phyloP scores from a whole-genome alignment of 228 moss, liverwort and hornwort species.

The Sphagnum fallax region DNA sequence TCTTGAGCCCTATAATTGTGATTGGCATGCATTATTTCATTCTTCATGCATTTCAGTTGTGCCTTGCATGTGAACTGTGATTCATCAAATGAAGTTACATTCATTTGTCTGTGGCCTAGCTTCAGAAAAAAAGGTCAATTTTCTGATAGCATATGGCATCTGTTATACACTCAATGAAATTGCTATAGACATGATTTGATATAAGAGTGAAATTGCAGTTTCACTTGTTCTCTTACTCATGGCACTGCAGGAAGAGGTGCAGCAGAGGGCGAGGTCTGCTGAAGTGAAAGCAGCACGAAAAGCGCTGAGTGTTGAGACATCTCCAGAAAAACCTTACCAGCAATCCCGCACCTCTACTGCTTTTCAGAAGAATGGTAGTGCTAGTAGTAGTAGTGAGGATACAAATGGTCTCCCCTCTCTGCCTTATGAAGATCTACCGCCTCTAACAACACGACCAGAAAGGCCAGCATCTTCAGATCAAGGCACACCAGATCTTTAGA shows the following conservation, averaged over 20 bases:
- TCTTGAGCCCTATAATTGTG: background rate
- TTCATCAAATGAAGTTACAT: background rate
- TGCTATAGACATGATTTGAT: too few species aligned
- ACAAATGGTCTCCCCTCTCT: conserved; percentile 35
- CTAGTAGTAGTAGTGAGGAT: conserved; percentile 21
- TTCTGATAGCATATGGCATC: too few species aligned
- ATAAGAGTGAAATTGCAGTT: too few species aligned
- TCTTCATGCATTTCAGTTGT: background rate
- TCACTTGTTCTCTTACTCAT: background rate
- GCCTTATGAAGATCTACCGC: conserved; percentile 33
- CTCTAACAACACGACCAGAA: conserved; percentile 20
- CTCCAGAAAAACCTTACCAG: conserved; percentile 2
- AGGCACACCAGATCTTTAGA: conserved; percentile 29
- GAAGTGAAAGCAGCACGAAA: conserved; percentile 60
- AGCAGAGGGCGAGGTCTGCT: conserved; percentile 66
- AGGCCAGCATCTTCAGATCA: conserved; percentile 16
- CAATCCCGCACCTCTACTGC: conserved; percentile 8
- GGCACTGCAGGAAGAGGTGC: conserved; percentile 69
- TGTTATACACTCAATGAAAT: too few species aligned
- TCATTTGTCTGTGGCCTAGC: too few species aligned
- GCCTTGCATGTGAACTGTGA: background rate
- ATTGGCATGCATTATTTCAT: background rate
- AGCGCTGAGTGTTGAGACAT: conserved; percentile 35
- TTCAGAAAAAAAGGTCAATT: too few species aligned
- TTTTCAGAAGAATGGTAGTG: conserved; percentile 12